Evolutionary conservation across 177 flowering plant genomes (phyloP), one percentile per base, ranked within the genome.

Genomic region (Vitis hybrid): DNA sequence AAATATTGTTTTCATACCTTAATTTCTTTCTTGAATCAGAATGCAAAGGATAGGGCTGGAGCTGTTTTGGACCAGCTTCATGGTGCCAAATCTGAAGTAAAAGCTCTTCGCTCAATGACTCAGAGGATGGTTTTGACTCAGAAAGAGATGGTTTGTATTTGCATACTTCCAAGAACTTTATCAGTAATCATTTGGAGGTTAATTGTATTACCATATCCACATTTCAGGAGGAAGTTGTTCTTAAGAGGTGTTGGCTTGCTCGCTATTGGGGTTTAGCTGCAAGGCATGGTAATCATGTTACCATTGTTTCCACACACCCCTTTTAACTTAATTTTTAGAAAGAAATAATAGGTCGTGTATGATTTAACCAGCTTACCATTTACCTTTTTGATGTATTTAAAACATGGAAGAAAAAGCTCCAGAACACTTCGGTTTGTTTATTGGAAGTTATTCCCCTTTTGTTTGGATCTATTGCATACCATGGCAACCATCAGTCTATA

Each of bases 91-190:
- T 82, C 87, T 83, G 99, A 93, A 78, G 87, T 90, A 20, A 91
- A 90, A 79, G 69, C 94, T 66, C 92, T 95, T 69, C 91, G 88
- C 59, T 75, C 85, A 63, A 90, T 89, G 94, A 93, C 98, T 27
- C 97, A 90, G 63, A 88, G 97, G 80, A 91, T 93, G 95, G 77
- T 88, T 75, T 81, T 96, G 83, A 90, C 93, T 35, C 92, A 92
- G 74, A 91, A 92, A 84, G 99, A 96, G 81, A 90, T 90, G 99
- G 99, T 96, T 55, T 64, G 84, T 74, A 27, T 59, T 67, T 63
- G 53, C 54, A 15, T 61, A 35, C 24, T 63, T 53, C 13, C 64
- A 61, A 46, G 65, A 12, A 70, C 6, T 58, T 17, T 58, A 2
- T 46, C 61, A 32, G 14, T 48, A n/a, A 27, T 41, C 61, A 50